Evolutionary conservation across 2,329 filamentous ascomycete species (phyloP), one percentile per base, ranked within the genome.

Genomic region (Cladosporium sp.): DNA sequence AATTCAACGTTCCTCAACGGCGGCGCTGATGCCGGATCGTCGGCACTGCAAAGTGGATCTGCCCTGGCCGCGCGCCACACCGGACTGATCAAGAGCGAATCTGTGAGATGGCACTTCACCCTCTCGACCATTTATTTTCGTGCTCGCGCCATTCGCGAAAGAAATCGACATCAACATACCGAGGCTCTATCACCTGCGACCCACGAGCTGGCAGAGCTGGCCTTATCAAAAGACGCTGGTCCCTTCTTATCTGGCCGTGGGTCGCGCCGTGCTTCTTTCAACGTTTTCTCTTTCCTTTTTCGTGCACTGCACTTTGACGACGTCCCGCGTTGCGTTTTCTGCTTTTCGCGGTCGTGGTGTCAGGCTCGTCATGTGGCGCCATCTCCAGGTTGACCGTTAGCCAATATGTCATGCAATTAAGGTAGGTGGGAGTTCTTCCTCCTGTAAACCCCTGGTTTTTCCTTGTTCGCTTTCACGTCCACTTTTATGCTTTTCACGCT

Each of bases 21-120:
- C 34, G 15, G 15, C 19, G 34, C 20, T 38, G 28, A 17, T 36
- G 25, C 22, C 50, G 50, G 50, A 52, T 52, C 50, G 50, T 30
- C 50, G 50, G 50, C 50, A 52, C 36, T 28, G 36, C 42, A 11
- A 25, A 20, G 50, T 52, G 50, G 50, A 52, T 52, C 50, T 28
- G 7, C 30, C 49, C 14, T 12, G 15, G 34, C 49, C 49, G 34
- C 49, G 14, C 34, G 49, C 42, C 30, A 34, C 30, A 9, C 30
- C 25, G 25, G 30, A 34, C 11, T 12, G 30, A 34, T 34, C 11
- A 9, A 34, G 6, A 25, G 25, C 25, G 25, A 25, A 25, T 25
- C 25, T 25, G 25, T 25, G 25, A 25, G 25, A 25, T 25, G 3
- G 25, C 25, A 34, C 30, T 34, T 34, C 30, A 34, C 30, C 30